These are phyloP conservation scores for Lactarius sp. DNA, from an alignment of 768 basidiomycete genomes.

Conservation along the genomic window DNA sequence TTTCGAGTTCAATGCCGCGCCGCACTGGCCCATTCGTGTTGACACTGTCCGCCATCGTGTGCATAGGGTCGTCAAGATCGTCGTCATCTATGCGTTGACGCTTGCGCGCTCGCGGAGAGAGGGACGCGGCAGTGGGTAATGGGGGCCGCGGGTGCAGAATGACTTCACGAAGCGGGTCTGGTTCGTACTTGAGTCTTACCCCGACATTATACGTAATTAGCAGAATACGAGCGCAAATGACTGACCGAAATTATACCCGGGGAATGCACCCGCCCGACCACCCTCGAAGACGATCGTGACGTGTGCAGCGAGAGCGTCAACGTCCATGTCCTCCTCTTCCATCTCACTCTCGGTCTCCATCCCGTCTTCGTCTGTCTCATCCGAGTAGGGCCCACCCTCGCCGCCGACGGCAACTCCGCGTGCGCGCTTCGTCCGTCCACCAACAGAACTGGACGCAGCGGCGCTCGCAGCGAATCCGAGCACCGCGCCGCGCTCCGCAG, in stretches of 20 bases:
- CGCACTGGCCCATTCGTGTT: not conserved
- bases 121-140: not conserved
- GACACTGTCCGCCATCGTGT: not conserved
- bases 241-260: slow-evolving; percentile 5
- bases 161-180: slow-evolving; percentile 28
- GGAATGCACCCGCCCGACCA: slow-evolving; percentile 8
- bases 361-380: slow-evolving; percentile 11
- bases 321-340: slow-evolving; percentile 21
- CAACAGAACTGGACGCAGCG: slow-evolving; percentile 11
- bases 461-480: slow-evolving; percentile 29
- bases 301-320: too few relatives aligned
- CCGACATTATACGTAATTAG: not conserved
- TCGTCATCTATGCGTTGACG: slow-evolving; percentile 18
- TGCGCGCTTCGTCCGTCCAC: slow-evolving; percentile 17
- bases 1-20: slow-evolving; percentile 31
- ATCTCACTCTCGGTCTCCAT: slow-evolving; percentile 6
- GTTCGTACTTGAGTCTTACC: slow-evolving; percentile 32
- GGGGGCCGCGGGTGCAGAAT: slow-evolving; percentile 24
- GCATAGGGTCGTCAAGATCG: slow-evolving; percentile 2
- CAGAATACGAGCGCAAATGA: not conserved
- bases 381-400: slow-evolving; percentile 9
- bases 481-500: slow-evolving; percentile 51
- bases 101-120: slow-evolving; percentile 23
- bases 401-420: slow-evolving; percentile 10
- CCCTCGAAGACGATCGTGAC: slow-evolving; percentile 25